These are phyloP conservation scores for Lotmaria passim DNA, from an alignment of 208 protist genomes.

Conservation along the genomic window DNA sequence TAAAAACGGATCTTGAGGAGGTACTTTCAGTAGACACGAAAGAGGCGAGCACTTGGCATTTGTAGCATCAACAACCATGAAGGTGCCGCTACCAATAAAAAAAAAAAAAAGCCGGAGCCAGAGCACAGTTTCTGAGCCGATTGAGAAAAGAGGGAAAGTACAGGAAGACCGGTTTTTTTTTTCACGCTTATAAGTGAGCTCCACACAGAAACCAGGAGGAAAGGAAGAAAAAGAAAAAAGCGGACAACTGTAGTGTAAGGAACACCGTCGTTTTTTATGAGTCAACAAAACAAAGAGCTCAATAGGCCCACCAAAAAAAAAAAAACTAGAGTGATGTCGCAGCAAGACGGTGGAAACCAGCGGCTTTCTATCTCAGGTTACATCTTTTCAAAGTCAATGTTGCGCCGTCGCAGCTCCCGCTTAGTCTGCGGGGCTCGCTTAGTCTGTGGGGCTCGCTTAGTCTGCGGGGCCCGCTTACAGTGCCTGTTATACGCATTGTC, in stretches of 20 bases:
- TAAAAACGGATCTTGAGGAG: too few species aligned
- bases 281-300: neutral
- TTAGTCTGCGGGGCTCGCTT: conserved; percentile 22
- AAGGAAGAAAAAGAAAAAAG: neutral
- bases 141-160: conserved; percentile 24
- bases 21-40: conserved; percentile 6
- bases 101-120: conserved; percentile 21
- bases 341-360: neutral
- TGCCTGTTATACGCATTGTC: neutral
- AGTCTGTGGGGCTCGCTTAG: too few species aligned
- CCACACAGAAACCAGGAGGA: too few species aligned
- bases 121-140: conserved; percentile 19
- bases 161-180: too few species aligned
- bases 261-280: neutral
- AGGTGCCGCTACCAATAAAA: neutral
- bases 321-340: conserved; percentile 6
- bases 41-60: too few species aligned
- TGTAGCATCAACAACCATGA: too few species aligned
- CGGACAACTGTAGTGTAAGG: neutral
- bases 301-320: neutral
- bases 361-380: neutral
- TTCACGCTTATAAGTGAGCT: too few species aligned
- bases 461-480: conserved; percentile 16
- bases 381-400: conserved; percentile 23
- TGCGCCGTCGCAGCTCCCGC: conserved; percentile 24